Evolutionary conservation across 805 yeast species (phyloP).

Genomic region (Hanseniaspora osmophila): DNA sequence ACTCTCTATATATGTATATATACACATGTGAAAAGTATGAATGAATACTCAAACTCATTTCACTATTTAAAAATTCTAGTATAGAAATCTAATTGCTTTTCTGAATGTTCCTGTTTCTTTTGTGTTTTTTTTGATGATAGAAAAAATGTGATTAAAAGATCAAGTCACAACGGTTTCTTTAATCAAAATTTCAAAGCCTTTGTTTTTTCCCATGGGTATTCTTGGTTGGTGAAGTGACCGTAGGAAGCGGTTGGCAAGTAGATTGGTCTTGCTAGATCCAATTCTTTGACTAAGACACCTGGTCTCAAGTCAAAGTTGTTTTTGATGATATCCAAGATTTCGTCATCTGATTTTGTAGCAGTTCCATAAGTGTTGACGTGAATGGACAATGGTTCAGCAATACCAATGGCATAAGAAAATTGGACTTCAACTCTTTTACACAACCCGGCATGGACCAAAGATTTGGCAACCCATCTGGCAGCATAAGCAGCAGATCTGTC

Average conservation of each 20-base stretch:
- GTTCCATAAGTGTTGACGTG: constrained; percentile 98
- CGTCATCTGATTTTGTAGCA: constrained; percentile 74
- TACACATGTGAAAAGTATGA: too few relatives aligned
- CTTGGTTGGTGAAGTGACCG: constrained; percentile 99
- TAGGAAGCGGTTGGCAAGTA: constrained; percentile 97
- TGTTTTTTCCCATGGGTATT: constrained; percentile 97
- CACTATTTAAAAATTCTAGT: too few relatives aligned
- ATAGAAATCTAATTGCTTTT: too few relatives aligned
- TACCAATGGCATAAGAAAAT: constrained; percentile 99
- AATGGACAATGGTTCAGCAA: constrained; percentile 96
- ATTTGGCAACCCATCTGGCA: constrained; percentile 99
- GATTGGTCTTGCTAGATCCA: constrained; percentile 97
- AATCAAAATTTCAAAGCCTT: constrained; percentile 51
- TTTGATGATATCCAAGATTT: constrained; percentile 81
- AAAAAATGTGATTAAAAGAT: too few relatives aligned
- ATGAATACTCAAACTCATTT: too few relatives aligned
- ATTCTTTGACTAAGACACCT: constrained; percentile 93
- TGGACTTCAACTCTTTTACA: constrained; percentile 96
- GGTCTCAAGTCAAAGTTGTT: constrained; percentile 98
- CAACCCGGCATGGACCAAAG: constrained; percentile 84
- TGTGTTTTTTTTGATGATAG: too few relatives aligned
- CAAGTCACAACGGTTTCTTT: too few relatives aligned
- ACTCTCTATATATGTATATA: too few relatives aligned
- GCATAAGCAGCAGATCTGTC: constrained; percentile 99
- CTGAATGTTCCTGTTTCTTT: too few relatives aligned